Conservation (phyloP, 2,329 filamentous ascomycete genomes). For the Parastagonospora nodorum region DNA sequence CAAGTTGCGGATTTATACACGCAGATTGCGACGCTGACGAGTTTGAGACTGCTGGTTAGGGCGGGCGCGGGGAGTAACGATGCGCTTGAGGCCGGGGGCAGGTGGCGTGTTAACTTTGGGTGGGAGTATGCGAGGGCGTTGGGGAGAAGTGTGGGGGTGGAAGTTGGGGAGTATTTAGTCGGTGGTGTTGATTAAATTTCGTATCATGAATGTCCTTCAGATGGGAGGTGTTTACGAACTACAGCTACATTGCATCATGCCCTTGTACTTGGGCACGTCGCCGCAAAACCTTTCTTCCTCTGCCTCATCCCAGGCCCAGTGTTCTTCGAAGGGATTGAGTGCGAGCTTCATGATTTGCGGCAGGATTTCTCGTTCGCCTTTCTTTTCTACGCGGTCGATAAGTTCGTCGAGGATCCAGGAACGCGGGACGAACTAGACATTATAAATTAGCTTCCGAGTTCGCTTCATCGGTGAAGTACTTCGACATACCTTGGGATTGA, state of each 20-base stretch:
- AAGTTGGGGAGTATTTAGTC: constrained; percentile 69
- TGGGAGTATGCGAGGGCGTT: constrained; percentile 77
- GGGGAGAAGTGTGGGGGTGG: constrained; percentile 75
- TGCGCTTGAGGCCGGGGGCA: constrained; percentile 69
- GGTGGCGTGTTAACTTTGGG: constrained; percentile 78
- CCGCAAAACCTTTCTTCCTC: constrained; percentile 85
- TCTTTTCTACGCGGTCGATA: constrained; percentile 85
- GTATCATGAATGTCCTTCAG: too few species aligned
- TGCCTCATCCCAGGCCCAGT: constrained; percentile 68
- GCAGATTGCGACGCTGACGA: constrained; percentile 72
- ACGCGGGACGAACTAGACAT: constrained; percentile 73
- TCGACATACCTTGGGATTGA: constrained; percentile 72
- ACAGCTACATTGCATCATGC: constrained; percentile 93
- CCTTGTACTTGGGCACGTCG: constrained; percentile 77
- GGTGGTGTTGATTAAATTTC: constrained; percentile 39
- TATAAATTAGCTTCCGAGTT: too few species aligned
- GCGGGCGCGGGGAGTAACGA: constrained; percentile 66
- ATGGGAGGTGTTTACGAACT: constrained; percentile 65
- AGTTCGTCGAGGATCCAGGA: constrained; percentile 94
- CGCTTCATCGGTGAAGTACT: too few species aligned
- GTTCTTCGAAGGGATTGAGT: constrained; percentile 81
- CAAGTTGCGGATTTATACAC: constrained; percentile 56
- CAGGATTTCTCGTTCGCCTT: constrained; percentile 79
- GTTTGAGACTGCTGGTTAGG: constrained; percentile 67
- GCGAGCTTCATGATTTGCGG: constrained; percentile 80